Conservation (phyloP, 176 grass and related monocot species). For the Rhynchospora tenuis region DNA sequence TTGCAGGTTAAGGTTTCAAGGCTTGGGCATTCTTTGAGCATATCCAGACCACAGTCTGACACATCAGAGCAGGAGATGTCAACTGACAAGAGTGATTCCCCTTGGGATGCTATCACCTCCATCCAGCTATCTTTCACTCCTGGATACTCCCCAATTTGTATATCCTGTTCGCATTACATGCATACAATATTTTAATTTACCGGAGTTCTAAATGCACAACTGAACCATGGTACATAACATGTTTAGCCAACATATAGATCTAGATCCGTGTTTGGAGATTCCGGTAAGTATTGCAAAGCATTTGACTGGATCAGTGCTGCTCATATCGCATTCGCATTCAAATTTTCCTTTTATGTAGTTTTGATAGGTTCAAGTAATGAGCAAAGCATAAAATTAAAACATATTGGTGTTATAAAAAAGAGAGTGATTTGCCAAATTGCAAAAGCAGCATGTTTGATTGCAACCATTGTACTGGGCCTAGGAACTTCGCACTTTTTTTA, state of each 20-base stretch:
- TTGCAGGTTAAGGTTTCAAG: slow-evolving; percentile 76
- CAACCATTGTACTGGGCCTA: neutral
- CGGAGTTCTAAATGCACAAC: neutral
- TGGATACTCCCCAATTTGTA: slow-evolving; percentile 81
- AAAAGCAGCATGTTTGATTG: neutral
- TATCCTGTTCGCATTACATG: slow-evolving; percentile 47
- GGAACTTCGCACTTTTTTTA: neutral
- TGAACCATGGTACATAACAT: neutral
- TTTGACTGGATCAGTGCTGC: neutral
- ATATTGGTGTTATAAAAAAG: neutral
- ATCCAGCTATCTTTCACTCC: slow-evolving; percentile 96
- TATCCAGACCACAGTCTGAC: slow-evolving; percentile 62
- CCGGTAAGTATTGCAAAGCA: neutral
- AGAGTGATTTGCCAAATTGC: neutral
- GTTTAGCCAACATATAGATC: neutral
- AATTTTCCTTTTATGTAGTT: neutral
- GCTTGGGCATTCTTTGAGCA: slow-evolving; percentile 63
- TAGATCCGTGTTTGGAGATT: neutral
- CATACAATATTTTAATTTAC: neutral
- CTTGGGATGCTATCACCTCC: slow-evolving; percentile 74
- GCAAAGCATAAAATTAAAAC: neutral
- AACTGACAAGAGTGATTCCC: slow-evolving; percentile 78
- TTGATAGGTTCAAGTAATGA: neutral
- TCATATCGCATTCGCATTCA: neutral
- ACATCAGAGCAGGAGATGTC: slow-evolving; percentile 94